phyloP scores from a whole-genome alignment of 768 basidiomycete genomes.

The Tylopilus felleus region DNA sequence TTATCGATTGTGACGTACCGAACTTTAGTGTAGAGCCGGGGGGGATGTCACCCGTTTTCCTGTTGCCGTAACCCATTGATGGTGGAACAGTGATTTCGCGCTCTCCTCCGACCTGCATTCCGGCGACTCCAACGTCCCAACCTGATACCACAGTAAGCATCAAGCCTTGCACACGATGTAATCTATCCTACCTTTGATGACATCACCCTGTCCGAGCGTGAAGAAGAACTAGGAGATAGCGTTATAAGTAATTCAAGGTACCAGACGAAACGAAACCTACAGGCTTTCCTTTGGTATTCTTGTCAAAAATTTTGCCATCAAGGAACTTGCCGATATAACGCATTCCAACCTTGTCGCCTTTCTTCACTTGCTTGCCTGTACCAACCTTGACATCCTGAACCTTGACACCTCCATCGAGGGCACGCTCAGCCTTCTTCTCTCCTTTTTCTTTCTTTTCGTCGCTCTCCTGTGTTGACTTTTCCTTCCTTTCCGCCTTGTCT shows the following conservation, averaged over 20 bases:
- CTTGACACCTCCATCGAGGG: conserved; percentile 68
- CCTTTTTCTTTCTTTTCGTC: conserved; percentile 28
- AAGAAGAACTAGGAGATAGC: conserved; percentile 57
- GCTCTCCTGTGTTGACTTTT: conserved; percentile 32
- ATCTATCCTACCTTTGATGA: conserved; percentile 71
- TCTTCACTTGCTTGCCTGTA: conserved; percentile 82
- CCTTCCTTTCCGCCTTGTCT: conserved; percentile 30
- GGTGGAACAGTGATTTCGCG: conserved; percentile 75
- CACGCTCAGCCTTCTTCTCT: conserved; percentile 29
- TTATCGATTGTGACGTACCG: conserved; percentile 45
- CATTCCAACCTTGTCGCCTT: conserved; percentile 79
- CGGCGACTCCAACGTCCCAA: conserved; percentile 90
- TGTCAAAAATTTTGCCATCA: conserved; percentile 74
- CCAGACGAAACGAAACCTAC: conserved; percentile 42
- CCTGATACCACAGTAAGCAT: conserved; percentile 38
- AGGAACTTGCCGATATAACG: conserved; percentile 90
- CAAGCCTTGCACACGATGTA: background rate
- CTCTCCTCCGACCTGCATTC: conserved; percentile 92
- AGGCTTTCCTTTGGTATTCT: conserved; percentile 81
- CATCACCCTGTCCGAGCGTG: conserved; percentile 80
- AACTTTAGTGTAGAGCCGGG: conserved; percentile 78
- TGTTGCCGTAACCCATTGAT: conserved; percentile 66
- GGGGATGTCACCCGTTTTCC: conserved; percentile 62
- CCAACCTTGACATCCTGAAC: conserved; percentile 76
- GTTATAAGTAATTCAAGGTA: background rate